Evolutionary conservation across 164 flowering plant species (phyloP).

Genomic region (Umbilicus rupestris): DNA sequence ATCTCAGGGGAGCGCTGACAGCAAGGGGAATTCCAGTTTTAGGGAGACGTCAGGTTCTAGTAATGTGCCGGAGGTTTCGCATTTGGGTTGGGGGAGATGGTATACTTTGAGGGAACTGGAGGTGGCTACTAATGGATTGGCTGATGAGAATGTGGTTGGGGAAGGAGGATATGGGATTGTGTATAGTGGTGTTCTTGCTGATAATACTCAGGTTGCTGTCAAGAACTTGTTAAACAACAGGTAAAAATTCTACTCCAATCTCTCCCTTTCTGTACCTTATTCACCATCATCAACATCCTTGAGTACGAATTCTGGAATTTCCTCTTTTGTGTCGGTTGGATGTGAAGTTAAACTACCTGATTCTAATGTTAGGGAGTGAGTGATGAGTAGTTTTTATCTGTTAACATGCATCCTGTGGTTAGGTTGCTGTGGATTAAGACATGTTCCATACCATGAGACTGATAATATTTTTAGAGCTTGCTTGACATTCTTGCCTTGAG

Average conservation of each 20-base stretch:
- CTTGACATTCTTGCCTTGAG: slow-evolving; percentile 12
- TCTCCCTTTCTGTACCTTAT: background rate
- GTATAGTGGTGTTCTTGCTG: slow-evolving; percentile 63
- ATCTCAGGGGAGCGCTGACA: slow-evolving; percentile 55
- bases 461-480: background rate
- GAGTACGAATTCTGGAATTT: too few species aligned
- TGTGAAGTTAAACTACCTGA: too few species aligned
- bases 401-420: background rate
- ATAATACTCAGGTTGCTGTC: slow-evolving; percentile 71
- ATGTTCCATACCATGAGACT: background rate
- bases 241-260: slow-evolving; percentile 20
- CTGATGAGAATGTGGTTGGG: slow-evolving; percentile 92
- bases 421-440: background rate
- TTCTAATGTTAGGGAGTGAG: too few species aligned
- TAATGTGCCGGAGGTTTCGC: slow-evolving; percentile 72
- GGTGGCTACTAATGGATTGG: slow-evolving; percentile 67
- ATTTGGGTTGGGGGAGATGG: slow-evolving; percentile 98
- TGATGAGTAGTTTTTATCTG: background rate
- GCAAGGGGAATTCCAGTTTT: slow-evolving; percentile 25
- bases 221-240: slow-evolving; percentile 90
- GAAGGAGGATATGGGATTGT: slow-evolving; percentile 99
- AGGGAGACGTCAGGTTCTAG: slow-evolving; percentile 19
- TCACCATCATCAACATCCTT: too few species aligned
- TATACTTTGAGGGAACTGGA: slow-evolving; percentile 91
- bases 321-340: too few species aligned